phyloP scores from a whole-genome alignment of 2,329 filamentous ascomycete genomes.

The Fusarium guadeloupense region DNA sequence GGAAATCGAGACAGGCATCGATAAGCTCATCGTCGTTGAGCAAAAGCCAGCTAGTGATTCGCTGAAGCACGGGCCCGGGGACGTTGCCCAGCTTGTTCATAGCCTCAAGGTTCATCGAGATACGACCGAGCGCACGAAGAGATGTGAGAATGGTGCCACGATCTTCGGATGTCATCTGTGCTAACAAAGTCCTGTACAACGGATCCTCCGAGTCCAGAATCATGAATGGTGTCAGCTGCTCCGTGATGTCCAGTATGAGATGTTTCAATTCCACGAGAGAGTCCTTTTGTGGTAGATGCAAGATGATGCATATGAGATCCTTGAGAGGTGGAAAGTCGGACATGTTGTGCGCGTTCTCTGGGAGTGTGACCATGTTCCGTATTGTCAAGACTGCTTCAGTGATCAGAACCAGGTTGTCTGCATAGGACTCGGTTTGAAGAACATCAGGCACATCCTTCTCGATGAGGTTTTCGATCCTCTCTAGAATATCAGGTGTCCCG shows the following conservation, averaged over 20 bases:
- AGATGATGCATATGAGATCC: constrained; percentile 83
- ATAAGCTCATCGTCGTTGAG: constrained; percentile 91
- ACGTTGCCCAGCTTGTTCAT: constrained; percentile 80
- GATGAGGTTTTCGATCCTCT: constrained; percentile 72
- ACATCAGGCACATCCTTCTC: constrained; percentile 70
- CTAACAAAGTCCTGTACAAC: constrained; percentile 78
- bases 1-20: constrained; percentile 88
- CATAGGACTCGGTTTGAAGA: constrained; percentile 76
- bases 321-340: constrained; percentile 78
- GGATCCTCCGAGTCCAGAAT: constrained; percentile 76
- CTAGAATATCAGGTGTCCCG: constrained; percentile 65
- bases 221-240: constrained; percentile 87
- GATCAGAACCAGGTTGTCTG: constrained; percentile 76
- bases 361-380: constrained; percentile 94
- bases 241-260: constrained; percentile 88
- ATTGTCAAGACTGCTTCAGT: constrained; percentile 89
- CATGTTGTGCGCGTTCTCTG: constrained; percentile 86
- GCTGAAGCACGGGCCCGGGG: constrained; percentile 70
- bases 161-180: constrained; percentile 73
- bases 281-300: constrained; percentile 79
- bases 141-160: constrained; percentile 83
- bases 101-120: constrained; percentile 85
- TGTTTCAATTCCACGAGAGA: constrained; percentile 86
- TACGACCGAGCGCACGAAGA: constrained; percentile 82
- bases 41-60: constrained; percentile 76